Conservation (phyloP, 2,329 filamentous ascomycete genomes). For the Xylariaceae sp. region DNA sequence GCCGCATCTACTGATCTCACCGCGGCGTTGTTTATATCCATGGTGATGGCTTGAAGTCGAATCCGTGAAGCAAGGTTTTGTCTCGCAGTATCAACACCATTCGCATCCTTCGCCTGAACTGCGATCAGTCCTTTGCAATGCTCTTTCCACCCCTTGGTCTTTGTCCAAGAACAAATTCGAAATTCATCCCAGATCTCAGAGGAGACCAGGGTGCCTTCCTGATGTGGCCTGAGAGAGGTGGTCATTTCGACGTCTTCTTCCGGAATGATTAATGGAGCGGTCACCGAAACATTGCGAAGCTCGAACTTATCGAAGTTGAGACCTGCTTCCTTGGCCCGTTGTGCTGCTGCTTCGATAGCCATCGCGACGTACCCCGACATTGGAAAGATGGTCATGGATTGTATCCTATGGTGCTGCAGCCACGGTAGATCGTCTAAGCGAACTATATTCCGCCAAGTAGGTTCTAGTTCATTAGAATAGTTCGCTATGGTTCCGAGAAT, state of each 20-base stretch:
- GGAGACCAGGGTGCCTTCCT: conserved; percentile 48
- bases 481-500: conserved; percentile 53
- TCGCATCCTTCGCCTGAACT: conserved; percentile 44
- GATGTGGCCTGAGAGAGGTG: conserved; percentile 51
- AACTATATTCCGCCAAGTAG: conserved; percentile 56
- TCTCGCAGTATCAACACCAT: conserved; percentile 49
- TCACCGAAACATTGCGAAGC: conserved; percentile 53
- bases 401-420: conserved; percentile 63
- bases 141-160: conserved; percentile 60
- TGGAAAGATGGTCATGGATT: conserved; percentile 62
- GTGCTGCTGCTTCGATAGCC: conserved; percentile 54
- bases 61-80: conserved; percentile 38
- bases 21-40: conserved; percentile 38
- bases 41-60: conserved; percentile 40
- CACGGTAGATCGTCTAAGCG: conserved; percentile 59
- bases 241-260: conserved; percentile 58
- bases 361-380: conserved; percentile 59
- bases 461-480: conserved; percentile 52
- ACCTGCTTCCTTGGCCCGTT: conserved; percentile 41
- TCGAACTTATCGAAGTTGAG: conserved; percentile 50
- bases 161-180: conserved; percentile 59
- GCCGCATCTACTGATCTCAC: conserved; percentile 40
- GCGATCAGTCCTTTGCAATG: conserved; percentile 62
- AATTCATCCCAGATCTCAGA: conserved; percentile 62
- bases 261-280: conserved; percentile 53